Evolutionary conservation across 495 filamentous ascomycete genomes (phyloP).

Genomic region (Daldinia bambusicola): DNA sequence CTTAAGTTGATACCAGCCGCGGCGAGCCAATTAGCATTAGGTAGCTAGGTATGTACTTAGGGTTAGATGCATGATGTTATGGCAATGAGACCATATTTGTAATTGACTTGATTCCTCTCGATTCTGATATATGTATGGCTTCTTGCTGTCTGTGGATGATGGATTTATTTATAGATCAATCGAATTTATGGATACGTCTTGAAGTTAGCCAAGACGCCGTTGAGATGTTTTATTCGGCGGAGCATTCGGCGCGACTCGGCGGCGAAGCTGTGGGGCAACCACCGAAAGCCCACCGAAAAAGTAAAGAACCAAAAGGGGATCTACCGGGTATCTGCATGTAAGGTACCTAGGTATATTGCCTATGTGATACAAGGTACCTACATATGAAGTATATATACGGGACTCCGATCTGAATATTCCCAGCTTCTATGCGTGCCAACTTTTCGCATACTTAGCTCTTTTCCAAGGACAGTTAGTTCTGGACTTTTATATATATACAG

Average conservation of each 20-base stretch:
- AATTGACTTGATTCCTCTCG: constrained; percentile 18
- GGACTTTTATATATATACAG: too few relatives aligned
- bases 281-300: constrained; percentile 29
- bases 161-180: too few relatives aligned
- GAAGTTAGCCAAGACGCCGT: too few relatives aligned
- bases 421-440: neutral
- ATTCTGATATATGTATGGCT: neutral
- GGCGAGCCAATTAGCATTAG: constrained; percentile 37
- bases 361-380: too few relatives aligned
- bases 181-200: too few relatives aligned
- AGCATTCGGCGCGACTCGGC: constrained; percentile 27
- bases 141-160: neutral
- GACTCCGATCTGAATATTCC: neutral
- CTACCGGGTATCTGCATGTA: neutral
- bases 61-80: constrained; percentile 36
- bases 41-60: constrained; percentile 13
- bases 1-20: constrained; percentile 32
- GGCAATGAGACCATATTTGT: constrained; percentile 38
- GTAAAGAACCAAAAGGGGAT: neutral
- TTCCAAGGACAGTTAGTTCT: too few relatives aligned
- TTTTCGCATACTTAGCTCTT: too few relatives aligned
- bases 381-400: too few relatives aligned
- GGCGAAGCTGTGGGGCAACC: constrained; percentile 15
- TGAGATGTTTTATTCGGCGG: constrained; percentile 16
- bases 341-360: neutral